Conservation (phyloP, 495 filamentous ascomycete species). For the Pseudevernia furfuracea region DNA sequence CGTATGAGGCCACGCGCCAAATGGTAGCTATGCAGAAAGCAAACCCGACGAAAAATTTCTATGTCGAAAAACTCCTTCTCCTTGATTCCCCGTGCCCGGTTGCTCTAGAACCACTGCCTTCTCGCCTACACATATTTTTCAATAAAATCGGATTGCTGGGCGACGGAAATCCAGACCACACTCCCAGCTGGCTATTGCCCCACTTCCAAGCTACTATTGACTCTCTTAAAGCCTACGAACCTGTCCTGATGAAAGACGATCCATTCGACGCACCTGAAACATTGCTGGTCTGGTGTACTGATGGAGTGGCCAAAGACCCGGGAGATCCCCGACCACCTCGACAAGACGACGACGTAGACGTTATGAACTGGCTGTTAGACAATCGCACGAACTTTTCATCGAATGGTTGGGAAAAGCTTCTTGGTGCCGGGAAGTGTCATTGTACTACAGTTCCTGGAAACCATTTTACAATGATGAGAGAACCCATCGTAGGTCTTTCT, state of each 20-base stretch:
- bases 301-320: neutral
- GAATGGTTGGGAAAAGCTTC: neutral
- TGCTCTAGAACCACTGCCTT: constrained; percentile 65
- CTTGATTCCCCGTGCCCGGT: constrained; percentile 76
- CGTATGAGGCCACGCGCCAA: constrained; percentile 70
- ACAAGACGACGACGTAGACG: neutral
- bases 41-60: neutral
- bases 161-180: constrained; percentile 32
- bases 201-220: constrained; percentile 73
- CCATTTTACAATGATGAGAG: constrained; percentile 3
- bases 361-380: neutral
- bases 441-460: neutral
- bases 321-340: neutral
- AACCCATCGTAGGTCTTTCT: neutral
- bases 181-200: constrained; percentile 68
- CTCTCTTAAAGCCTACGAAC: constrained; percentile 62
- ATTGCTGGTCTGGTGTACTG: neutral
- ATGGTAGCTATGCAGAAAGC: constrained; percentile 47
- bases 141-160: constrained; percentile 70
- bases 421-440: neutral
- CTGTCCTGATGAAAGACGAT: constrained; percentile 12
- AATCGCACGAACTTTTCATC: neutral
- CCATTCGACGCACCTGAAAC: neutral
- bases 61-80: constrained; percentile 64
- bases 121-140: constrained; percentile 69